Base-by-base conservation (phyloP, 306 rosid genomes). In the Ammopiptanthus mongolicus region DNA sequence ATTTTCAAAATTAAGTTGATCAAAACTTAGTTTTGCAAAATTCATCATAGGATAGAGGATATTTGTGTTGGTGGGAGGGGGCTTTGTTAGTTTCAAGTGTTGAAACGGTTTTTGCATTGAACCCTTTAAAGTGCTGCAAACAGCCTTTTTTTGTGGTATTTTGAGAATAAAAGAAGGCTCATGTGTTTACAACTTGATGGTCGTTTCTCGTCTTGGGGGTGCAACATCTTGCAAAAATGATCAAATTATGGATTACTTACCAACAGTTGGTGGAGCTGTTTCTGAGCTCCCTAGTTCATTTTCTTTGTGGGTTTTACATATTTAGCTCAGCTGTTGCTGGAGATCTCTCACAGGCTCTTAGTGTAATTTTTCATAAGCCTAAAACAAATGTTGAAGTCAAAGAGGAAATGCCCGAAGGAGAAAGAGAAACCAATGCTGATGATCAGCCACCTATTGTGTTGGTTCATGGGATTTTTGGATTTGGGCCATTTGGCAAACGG, bases 391-490 rank as follows among this genome's bases (percentile, higher is more conserved):
- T 71, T 28, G 78, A 80, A 42, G 63, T 61, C 52, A 42, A 63
- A 3, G 77, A 78, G 18, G 71, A 75, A 42, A 65, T 19, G 42
- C 31, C 69, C 2, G 0, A 21, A 2, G 65, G 44, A 13, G 3
- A 61, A 7, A 46, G 51, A 12, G 70, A 46, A 73, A 25, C 57
- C 73, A 63, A 75, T 69, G 74, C 0, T 11, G 41, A 18, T 13
- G 55, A 47, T 76, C 57, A 88, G 48, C 91, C 96, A 76, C 95
- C 96, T 1, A 89, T 90, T 62, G 95, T 90, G 7, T 83, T 91
- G n/a, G 91, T 90, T 12, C 91, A 87, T 62, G 95, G 97, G 29
- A 87, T 87, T 56, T 93, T 87, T 61, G 96, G 96, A 34, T 90
- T 93, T 76, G 73, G 65, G 18, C 41, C 71, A 23, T 61, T 62